Conservation (phyloP, 306 rosid genomes). For the Fagus crenata region DNA sequence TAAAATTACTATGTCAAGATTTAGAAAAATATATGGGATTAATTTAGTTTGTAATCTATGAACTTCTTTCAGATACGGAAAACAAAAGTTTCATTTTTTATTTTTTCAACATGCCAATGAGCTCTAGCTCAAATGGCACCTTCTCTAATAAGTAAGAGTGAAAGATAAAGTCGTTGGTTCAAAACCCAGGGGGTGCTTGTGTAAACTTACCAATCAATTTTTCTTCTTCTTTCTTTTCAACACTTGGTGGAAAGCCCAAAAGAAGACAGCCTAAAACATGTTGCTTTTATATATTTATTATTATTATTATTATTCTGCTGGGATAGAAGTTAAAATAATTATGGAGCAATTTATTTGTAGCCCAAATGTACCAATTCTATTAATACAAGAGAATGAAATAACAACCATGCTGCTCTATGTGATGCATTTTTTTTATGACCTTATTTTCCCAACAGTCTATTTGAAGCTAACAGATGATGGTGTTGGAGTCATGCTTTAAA, state of each 20-base stretch:
- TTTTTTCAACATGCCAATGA: too few relatives aligned
- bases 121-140: too few relatives aligned
- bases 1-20: not conserved
- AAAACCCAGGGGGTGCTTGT: too few relatives aligned
- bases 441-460: constrained; percentile 2
- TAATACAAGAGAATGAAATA: not conserved
- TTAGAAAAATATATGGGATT: not conserved
- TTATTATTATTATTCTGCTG: not conserved
- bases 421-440: constrained; percentile 1
- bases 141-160: too few relatives aligned
- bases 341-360: not conserved
- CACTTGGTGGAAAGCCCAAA: not conserved
- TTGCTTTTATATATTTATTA: not conserved
- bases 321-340: not conserved
- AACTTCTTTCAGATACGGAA: not conserved
- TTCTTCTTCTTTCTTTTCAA: not conserved
- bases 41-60: not conserved
- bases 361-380: not conserved
- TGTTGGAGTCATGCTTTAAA: constrained; percentile 9
- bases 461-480: constrained; percentile 3
- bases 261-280: not conserved
- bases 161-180: too few relatives aligned
- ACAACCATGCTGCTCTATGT: not conserved
- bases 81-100: not conserved
- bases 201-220: not conserved